A percentile compares a stretch with the other conserved stretches of the same genome.
These are phyloP conservation scores for Leccinum arenicola DNA, from an alignment of 768 basidiomycete species.

Conservation along the genomic window DNA sequence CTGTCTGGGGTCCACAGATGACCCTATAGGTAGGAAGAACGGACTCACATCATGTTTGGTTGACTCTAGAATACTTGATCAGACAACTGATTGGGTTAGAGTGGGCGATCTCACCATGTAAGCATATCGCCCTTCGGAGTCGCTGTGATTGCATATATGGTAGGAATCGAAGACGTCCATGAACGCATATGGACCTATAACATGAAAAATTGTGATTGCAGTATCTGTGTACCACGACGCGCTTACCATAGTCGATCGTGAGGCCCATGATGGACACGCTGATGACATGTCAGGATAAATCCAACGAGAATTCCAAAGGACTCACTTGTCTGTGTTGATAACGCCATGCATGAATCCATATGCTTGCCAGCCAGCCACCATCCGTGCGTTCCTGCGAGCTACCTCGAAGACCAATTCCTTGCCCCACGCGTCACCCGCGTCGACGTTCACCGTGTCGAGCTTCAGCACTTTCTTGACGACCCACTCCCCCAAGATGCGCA, in stretches of 20 bases:
- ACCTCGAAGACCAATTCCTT: slow-evolving; percentile 71
- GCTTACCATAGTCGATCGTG: slow-evolving; percentile 72
- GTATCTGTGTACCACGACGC: not conserved
- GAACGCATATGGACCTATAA: slow-evolving; percentile 81
- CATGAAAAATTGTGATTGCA: not conserved
- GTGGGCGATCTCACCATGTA: slow-evolving; percentile 45
- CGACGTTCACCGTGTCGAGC: slow-evolving; percentile 37
- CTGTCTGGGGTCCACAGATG: slow-evolving; percentile 35
- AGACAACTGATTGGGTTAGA: not conserved
- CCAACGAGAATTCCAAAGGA: not conserved
- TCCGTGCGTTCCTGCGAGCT: slow-evolving; percentile 80
- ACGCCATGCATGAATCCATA: slow-evolving; percentile 96
- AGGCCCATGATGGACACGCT: slow-evolving; percentile 74
- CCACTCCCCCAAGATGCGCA: slow-evolving; percentile 77
- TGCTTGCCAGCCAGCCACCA: slow-evolving; percentile 96
- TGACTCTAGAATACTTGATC: slow-evolving; percentile 46
- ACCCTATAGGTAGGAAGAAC: not conserved
- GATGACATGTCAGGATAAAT: slow-evolving; percentile 9
- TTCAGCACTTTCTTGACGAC: slow-evolving; percentile 59
- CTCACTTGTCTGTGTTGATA: slow-evolving; percentile 94
- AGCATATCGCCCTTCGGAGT: slow-evolving; percentile 73
- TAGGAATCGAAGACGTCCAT: slow-evolving; percentile 88
- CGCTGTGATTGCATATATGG: slow-evolving; percentile 92
- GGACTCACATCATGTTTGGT: slow-evolving; percentile 73
- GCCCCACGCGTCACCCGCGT: slow-evolving; percentile 62